Conservation (phyloP, 164 flowering plant genomes). For the Amborella trichopoda region DNA sequence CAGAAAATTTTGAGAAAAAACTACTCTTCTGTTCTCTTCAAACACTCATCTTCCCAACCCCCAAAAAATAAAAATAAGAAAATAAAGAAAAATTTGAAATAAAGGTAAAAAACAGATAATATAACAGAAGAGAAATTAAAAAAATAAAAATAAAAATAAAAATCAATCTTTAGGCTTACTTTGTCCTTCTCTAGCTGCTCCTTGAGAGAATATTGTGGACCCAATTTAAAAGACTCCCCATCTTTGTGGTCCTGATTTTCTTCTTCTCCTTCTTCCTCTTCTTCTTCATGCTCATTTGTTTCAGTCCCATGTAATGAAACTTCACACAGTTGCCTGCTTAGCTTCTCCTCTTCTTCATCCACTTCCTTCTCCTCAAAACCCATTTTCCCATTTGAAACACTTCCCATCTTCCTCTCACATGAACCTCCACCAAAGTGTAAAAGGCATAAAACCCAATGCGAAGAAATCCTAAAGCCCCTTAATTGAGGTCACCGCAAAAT, state of each 20-base stretch:
- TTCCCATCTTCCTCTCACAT: too few relatives aligned
- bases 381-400: conserved; percentile 30
- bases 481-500: too few relatives aligned
- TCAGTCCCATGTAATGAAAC: conserved; percentile 29
- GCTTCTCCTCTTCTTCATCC: conserved; percentile 7
- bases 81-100: neutral
- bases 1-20: too few relatives aligned
- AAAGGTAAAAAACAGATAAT: neutral
- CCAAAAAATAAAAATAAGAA: too few relatives aligned
- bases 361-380: conserved; percentile 24
- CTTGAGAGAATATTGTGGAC: conserved; percentile 64
- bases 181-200: conserved; percentile 76
- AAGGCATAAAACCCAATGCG: too few relatives aligned
- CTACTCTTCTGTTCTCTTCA: conserved; percentile 30
- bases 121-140: neutral
- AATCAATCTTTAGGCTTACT: conserved; percentile 18
- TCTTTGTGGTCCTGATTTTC: conserved; percentile 34
- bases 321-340: conserved; percentile 27
- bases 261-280: conserved; percentile 30
- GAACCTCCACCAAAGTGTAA: too few relatives aligned
- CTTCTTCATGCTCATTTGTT: conserved; percentile 34
- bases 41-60: conserved; percentile 26
- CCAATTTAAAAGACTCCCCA: conserved; percentile 28
- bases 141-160: neutral
- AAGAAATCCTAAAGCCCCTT: too few relatives aligned